A percentile compares a stretch with the other conserved stretches of the same genome.
Evolutionary conservation across 768 basidiomycete species (phyloP).

Genomic region (Ramaria rubella): DNA sequence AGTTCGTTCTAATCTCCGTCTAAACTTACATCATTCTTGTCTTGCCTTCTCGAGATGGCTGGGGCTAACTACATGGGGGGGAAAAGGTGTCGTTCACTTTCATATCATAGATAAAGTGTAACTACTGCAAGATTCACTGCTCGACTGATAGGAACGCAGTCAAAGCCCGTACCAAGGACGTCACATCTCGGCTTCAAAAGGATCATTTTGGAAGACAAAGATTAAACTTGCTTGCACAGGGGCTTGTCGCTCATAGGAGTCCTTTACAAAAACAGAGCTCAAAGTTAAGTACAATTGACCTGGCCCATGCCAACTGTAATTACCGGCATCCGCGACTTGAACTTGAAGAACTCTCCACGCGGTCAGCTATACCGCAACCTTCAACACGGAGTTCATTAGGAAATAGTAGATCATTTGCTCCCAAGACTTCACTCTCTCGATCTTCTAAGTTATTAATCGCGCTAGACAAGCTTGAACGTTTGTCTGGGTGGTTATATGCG

Average conservation of each 20-base stretch:
- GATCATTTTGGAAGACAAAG: conserved; percentile 56
- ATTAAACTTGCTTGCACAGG: conserved; percentile 41
- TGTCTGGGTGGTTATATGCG: background rate
- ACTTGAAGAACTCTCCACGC: background rate
- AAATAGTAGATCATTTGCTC: background rate
- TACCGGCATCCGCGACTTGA: background rate
- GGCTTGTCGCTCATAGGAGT: conserved; percentile 10
- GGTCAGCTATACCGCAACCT: background rate
- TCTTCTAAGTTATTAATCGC: background rate
- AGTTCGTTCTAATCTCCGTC: background rate
- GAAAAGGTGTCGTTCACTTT: conserved; percentile 39
- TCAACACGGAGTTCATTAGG: background rate
- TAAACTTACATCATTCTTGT: no score
- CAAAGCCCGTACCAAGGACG: conserved; percentile 52
- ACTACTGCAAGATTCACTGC: background rate
- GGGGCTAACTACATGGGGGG: conserved; percentile 79
- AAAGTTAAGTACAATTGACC: conserved; percentile 14
- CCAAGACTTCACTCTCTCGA: background rate
- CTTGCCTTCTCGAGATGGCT: conserved; percentile 32
- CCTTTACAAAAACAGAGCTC: background rate
- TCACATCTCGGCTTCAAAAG: conserved; percentile 47
- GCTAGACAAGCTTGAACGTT: conserved; percentile 6
- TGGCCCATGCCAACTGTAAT: conserved; percentile 19
- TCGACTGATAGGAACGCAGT: conserved; percentile 46
- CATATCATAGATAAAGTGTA: background rate